Evolutionary conservation across 768 basidiomycete species (phyloP).

Genomic region (Boletus vinaceobasis): DNA sequence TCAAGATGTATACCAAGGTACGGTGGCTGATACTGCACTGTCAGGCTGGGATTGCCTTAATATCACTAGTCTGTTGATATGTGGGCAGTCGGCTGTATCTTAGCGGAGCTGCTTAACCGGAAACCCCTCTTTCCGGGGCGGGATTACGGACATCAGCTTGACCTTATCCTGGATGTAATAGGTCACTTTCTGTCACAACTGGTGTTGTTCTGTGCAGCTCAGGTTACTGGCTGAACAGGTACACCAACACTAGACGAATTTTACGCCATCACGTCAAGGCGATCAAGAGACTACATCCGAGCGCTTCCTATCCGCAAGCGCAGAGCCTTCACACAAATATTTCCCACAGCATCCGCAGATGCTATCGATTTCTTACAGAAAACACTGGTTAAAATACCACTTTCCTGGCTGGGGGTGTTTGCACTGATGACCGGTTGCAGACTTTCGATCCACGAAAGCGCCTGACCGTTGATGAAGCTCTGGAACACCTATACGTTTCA

Average conservation of each 20-base stretch:
- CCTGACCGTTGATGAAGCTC: conserved; percentile 75
- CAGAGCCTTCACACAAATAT: conserved; percentile 64
- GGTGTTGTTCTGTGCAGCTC: conserved; percentile 18
- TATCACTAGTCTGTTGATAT: conserved; percentile 57
- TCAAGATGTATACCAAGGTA: conserved; percentile 84
- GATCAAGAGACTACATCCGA: conserved; percentile 86
- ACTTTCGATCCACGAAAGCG: conserved; percentile 90
- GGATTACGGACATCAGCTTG: conserved; percentile 83
- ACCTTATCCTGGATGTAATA: conserved; percentile 84
- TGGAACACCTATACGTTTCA: conserved; percentile 78
- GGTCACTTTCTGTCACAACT: conserved; percentile 35
- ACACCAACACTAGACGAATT: conserved; percentile 90
- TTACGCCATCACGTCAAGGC: conserved; percentile 80
- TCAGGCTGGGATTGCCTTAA: conserved; percentile 4
- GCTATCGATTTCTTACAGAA: conserved; percentile 71
- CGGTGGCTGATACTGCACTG: conserved; percentile 1
- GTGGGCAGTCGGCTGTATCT: conserved; percentile 73
- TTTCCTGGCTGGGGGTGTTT: conserved; percentile 27
- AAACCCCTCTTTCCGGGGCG: conserved; percentile 86
- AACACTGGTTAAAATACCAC: conserved; percentile 50
- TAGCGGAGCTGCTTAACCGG: conserved; percentile 79
- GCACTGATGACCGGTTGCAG: conserved; percentile 27
- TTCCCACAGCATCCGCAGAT: conserved; percentile 71
- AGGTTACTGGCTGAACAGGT: conserved; percentile 35
- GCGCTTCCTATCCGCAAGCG: conserved; percentile 80